phyloP scores from a whole-genome alignment of 768 basidiomycete species.

The Tylopilus intermedius region DNA sequence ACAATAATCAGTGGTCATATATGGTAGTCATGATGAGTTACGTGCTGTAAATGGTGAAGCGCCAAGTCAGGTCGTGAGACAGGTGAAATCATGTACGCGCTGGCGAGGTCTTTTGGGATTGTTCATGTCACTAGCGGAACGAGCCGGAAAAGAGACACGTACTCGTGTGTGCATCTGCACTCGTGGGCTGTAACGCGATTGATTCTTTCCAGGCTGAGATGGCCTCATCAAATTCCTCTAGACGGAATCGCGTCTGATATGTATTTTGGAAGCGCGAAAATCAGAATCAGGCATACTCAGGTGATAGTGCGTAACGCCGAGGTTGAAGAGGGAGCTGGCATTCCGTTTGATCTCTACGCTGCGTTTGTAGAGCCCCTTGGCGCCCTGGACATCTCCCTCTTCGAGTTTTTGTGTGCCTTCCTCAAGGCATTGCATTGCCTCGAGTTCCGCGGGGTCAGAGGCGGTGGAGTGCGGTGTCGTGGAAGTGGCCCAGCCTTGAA shows the following conservation, averaged over 20 bases:
- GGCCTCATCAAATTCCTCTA: conserved; percentile 86
- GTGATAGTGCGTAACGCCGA: conserved; percentile 87
- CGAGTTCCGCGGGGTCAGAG: conserved; percentile 75
- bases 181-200: conserved; percentile 73
- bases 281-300: conserved; percentile 52
- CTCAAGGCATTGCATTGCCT: conserved; percentile 75
- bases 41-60: conserved; percentile 75
- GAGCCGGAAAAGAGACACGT: conserved; percentile 29
- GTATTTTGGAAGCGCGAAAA: conserved; percentile 13
- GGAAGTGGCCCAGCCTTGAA: conserved; percentile 69
- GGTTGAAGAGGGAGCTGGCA: conserved; percentile 80
- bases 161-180: conserved; percentile 87
- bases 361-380: conserved; percentile 71
- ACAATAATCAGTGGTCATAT: conserved; percentile 31
- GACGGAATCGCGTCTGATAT: conserved; percentile 13
- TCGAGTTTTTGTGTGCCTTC: conserved; percentile 80
- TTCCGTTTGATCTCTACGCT: conserved; percentile 77
- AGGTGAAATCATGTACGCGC: conserved; percentile 81
- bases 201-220: conserved; percentile 85
- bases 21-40: conserved; percentile 27
- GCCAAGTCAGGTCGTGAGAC: conserved; percentile 82
- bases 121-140: conserved; percentile 19
- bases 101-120: conserved; percentile 64
- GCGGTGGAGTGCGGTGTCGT: conserved; percentile 78
- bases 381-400: conserved; percentile 78